These are phyloP conservation scores for Camellia lanceoleosa DNA, from an alignment of 148 eudicot genomes.

Conservation along the genomic window DNA sequence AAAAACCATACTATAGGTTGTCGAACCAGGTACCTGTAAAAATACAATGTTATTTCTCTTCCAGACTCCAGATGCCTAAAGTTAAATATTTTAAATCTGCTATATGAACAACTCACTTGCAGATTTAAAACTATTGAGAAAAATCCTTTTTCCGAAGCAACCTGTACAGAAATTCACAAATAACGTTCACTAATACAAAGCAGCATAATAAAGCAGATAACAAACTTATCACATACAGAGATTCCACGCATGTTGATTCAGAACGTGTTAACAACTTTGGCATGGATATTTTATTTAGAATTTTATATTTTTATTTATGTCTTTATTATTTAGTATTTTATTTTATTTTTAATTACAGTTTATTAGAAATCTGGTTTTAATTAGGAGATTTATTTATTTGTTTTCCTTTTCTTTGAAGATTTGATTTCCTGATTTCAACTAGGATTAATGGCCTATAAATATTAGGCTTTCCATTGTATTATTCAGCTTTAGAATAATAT, in stretches of 20 bases:
- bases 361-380: too few relatives aligned
- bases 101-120: constrained; percentile 65
- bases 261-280: too few relatives aligned
- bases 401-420: too few relatives aligned
- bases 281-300: too few relatives aligned
- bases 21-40: constrained; percentile 89
- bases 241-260: not conserved
- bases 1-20: constrained; percentile 96
- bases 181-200: not conserved
- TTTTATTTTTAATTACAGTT: too few relatives aligned
- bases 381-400: too few relatives aligned
- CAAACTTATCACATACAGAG: not conserved
- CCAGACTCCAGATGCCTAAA: constrained; percentile 17
- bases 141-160: constrained; percentile 85
- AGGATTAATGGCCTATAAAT: too few relatives aligned
- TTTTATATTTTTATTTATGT: too few relatives aligned
- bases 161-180: constrained; percentile 40
- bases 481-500: too few relatives aligned
- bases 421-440: too few relatives aligned
- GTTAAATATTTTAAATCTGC: constrained; percentile 8
- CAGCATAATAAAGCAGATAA: not conserved
- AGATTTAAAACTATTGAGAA: constrained; percentile 76
- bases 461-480: too few relatives aligned
- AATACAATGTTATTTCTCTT: constrained; percentile 18
- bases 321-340: too few relatives aligned